phyloP scores from a whole-genome alignment of 2,329 filamentous ascomycete species.

The Diaporthe aspalathi region DNA sequence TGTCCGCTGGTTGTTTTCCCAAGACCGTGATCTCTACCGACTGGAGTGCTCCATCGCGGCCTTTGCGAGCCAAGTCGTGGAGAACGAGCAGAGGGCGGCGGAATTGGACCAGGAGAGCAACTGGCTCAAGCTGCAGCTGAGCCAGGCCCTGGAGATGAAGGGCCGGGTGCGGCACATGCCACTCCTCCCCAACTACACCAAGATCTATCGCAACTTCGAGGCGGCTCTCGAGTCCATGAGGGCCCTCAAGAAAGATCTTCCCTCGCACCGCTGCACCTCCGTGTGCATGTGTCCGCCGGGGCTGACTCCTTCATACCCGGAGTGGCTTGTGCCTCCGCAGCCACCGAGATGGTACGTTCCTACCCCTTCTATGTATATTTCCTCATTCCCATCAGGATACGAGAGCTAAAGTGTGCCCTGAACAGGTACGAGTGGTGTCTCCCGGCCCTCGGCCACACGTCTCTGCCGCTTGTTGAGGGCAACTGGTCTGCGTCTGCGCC shows the following conservation, averaged over 20 bases:
- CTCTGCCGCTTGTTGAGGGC: background rate
- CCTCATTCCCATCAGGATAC: background rate
- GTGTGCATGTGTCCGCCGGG: background rate
- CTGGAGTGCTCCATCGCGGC: constrained; percentile 22
- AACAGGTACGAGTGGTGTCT: constrained; percentile 5
- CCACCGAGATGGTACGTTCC: background rate
- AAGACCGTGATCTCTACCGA: background rate
- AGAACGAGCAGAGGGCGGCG: background rate
- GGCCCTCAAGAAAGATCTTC: background rate
- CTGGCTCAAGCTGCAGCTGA: background rate
- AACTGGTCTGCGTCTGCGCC: background rate
- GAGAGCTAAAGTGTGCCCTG: background rate
- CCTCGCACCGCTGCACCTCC: background rate
- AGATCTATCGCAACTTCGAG: constrained; percentile 19
- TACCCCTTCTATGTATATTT: background rate
- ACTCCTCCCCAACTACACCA: constrained; percentile 9
- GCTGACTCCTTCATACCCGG: background rate
- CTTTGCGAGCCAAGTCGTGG: background rate
- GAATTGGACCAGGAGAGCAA: background rate
- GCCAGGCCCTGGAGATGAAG: constrained; percentile 1
- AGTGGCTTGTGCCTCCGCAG: constrained; percentile 19
- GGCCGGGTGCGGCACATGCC: constrained; percentile 6
- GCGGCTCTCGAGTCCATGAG: constrained; percentile 11
- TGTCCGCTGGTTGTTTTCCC: constrained; percentile 20
- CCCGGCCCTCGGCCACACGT: background rate